Evolutionary conservation across 768 basidiomycete genomes (phyloP).

Genomic region (Leccinum longicurvipes): DNA sequence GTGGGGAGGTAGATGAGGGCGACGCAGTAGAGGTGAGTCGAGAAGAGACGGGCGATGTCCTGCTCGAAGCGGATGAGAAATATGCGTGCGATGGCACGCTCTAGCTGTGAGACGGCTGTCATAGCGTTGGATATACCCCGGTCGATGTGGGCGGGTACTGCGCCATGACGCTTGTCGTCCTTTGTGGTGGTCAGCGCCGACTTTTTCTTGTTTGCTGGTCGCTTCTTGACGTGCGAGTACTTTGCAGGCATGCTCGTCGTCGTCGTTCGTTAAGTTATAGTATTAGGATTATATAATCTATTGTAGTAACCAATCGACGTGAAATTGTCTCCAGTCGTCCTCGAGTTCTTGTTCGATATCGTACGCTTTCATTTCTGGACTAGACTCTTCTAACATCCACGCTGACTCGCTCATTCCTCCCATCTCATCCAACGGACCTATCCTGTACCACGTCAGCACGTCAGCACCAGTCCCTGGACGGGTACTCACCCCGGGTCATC

Average conservation of each 20-base stretch:
- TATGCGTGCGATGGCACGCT: constrained; percentile 64
- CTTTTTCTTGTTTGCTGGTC: constrained; percentile 49
- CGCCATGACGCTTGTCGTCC: neutral
- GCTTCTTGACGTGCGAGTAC: constrained; percentile 74
- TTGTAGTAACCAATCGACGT: constrained; percentile 38
- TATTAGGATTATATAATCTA: neutral
- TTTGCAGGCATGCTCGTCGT: constrained; percentile 55
- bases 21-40: constrained; percentile 62
- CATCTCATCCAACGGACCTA: too few species aligned
- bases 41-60: constrained; percentile 72
- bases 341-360: constrained; percentile 34
- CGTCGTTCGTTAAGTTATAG: neutral
- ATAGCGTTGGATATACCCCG: constrained; percentile 53
- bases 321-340: constrained; percentile 56
- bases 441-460: constrained; percentile 10
- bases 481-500: constrained; percentile 6
- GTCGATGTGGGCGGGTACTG: constrained; percentile 49
- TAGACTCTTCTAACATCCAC: constrained; percentile 33
- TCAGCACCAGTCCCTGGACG: neutral
- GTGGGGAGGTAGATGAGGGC: constrained; percentile 66
- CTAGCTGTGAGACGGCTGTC: constrained; percentile 61
- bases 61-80: constrained; percentile 69
- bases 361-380: constrained; percentile 9
- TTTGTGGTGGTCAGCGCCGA: neutral
- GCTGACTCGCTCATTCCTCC: too few species aligned